A percentile compares a stretch with the other conserved stretches of the same genome.
Evolutionary conservation across 106 monocot species (phyloP).

Genomic region (Ottelia alismoides): DNA sequence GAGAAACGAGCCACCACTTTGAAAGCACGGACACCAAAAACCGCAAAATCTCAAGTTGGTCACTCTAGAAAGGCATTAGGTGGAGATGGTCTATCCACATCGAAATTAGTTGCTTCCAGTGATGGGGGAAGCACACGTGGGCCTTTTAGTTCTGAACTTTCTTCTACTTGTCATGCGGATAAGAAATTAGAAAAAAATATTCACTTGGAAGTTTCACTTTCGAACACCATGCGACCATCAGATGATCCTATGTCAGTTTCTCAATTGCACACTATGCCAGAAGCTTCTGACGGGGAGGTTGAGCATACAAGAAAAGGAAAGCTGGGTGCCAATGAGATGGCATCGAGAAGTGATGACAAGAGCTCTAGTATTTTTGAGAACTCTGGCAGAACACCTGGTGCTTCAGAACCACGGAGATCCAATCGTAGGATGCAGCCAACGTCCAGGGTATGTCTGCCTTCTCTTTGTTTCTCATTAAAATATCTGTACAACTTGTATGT

Average conservation of each 20-base stretch:
- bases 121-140: slow-evolving; percentile 14
- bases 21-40: slow-evolving; percentile 27
- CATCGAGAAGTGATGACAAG: too few species aligned
- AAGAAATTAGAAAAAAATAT: slow-evolving; percentile 17
- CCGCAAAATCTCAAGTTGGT: slow-evolving; percentile 28
- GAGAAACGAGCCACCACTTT: slow-evolving; percentile 24
- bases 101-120: slow-evolving; percentile 10
- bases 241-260: too few species aligned
- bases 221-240: too few species aligned
- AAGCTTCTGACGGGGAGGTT: too few species aligned
- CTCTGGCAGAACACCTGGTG: too few species aligned
- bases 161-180: slow-evolving; percentile 21
- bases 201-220: slow-evolving; percentile 12
- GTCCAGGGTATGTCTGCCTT: slow-evolving; percentile 84
- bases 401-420: slow-evolving; percentile 87
- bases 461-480: too few species aligned
- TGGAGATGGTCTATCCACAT: slow-evolving; percentile 19
- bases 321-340: too few species aligned
- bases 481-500: too few species aligned
- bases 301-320: too few species aligned
- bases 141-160: slow-evolving; percentile 4
- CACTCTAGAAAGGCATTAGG: slow-evolving; percentile 18
- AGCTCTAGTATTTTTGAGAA: too few species aligned
- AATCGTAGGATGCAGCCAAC: slow-evolving; percentile 91
- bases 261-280: too few species aligned